A percentile compares a stretch with the other conserved stretches of the same genome.
phyloP scores from a whole-genome alignment of 176 grass and related monocot species.

The sorghum (Sorghum bicolor) region Sorghum_bicolor_NCBIv3 NC_012873.2:2928501-2929000 shows the following conservation, averaged over 20 bases:
- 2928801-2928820: slow-evolving; percentile 60
- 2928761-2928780: neutral
- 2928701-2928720: neutral
- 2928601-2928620: slow-evolving; percentile 39
- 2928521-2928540: neutral
- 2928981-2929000: slow-evolving; percentile 88
- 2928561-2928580: neutral
- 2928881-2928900: neutral
- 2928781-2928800: slow-evolving; percentile 65
- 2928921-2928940: slow-evolving; percentile 97
- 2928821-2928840: slow-evolving; percentile 66
- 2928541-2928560: neutral
- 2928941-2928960: slow-evolving; percentile 87
- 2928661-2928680: slow-evolving; percentile 48
- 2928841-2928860: neutral
- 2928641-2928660: slow-evolving; percentile 57
- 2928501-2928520: slow-evolving; percentile 33
- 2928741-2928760: neutral
- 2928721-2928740: neutral
- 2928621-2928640: slow-evolving; percentile 19
- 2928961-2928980: slow-evolving; percentile 85
- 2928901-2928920: neutral
- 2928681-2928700: slow-evolving; percentile 17
- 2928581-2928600: slow-evolving; percentile 36
- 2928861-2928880: neutral